phyloP scores from a whole-genome alignment of 2,329 filamentous ascomycete genomes.

The Clarireedia homoeocarpa region DNA sequence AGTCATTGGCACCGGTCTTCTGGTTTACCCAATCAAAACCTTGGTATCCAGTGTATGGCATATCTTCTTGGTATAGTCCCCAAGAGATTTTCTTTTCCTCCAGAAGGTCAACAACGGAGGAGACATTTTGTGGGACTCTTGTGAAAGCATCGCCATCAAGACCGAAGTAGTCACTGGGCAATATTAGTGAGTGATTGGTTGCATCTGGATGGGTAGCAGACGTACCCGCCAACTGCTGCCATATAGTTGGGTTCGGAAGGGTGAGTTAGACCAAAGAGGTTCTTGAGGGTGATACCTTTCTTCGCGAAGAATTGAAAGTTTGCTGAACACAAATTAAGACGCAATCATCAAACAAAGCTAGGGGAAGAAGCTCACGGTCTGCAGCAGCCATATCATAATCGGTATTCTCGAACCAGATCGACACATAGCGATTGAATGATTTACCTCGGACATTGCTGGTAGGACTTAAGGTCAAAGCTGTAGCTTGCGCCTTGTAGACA shows the following conservation, averaged over 20 bases:
- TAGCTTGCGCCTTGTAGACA: constrained; percentile 50
- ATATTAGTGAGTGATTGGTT: neutral
- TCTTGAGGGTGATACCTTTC: constrained; percentile 54
- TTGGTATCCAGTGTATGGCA: constrained; percentile 68
- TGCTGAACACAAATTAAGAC: constrained; percentile 31
- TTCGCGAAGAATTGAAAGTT: constrained; percentile 50
- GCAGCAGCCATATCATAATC: constrained; percentile 56
- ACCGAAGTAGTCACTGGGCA: constrained; percentile 49
- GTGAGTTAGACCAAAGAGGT: constrained; percentile 58
- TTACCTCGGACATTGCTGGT: constrained; percentile 60
- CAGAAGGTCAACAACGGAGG: constrained; percentile 60
- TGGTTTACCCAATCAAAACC: constrained; percentile 57
- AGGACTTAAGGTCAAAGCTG: constrained; percentile 51
- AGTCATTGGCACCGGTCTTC: constrained; percentile 59
- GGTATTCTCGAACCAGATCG: constrained; percentile 74
- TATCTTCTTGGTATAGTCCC: constrained; percentile 70
- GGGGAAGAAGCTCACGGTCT: constrained; percentile 45
- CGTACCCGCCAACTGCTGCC: constrained; percentile 50
- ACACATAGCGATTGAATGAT: constrained; percentile 63
- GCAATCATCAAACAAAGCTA: constrained; percentile 21
- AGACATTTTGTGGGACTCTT: constrained; percentile 50
- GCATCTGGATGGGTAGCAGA: neutral
- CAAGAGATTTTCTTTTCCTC: constrained; percentile 57
- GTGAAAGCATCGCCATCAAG: constrained; percentile 62
- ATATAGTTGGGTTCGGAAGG: constrained; percentile 73